Conservation (phyloP, 495 filamentous ascomycete genomes). For the Aspergillus heteromorphus region DNA sequence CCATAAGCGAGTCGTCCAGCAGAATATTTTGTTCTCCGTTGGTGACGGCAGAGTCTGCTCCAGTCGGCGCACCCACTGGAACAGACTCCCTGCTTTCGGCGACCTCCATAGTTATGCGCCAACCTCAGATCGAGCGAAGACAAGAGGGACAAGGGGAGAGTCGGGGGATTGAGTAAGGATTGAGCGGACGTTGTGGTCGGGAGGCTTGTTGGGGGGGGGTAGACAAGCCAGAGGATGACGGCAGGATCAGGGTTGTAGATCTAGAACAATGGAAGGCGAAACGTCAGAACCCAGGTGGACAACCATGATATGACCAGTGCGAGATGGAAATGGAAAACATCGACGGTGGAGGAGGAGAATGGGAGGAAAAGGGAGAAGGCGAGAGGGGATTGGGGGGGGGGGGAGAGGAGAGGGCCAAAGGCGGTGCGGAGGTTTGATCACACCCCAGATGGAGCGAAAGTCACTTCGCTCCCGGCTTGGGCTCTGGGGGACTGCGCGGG, state of each 20-base stretch:
- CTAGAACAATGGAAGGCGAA: slow-evolving; percentile 8
- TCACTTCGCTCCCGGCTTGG: slow-evolving; percentile 19
- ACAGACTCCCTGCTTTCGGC: slow-evolving; percentile 36
- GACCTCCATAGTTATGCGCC: slow-evolving; percentile 34
- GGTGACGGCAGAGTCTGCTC: slow-evolving; percentile 27
- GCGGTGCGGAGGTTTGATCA: slow-evolving; percentile 48
- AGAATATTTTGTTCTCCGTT: slow-evolving; percentile 38
- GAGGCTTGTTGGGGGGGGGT: slow-evolving; percentile 20
- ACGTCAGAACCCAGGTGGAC: slow-evolving; percentile 4
- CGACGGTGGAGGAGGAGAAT: slow-evolving; percentile 10
- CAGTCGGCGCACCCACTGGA: slow-evolving; percentile 31
- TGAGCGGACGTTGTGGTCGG: slow-evolving; percentile 9
- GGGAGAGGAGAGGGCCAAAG: slow-evolving; percentile 23
- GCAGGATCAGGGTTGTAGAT: slow-evolving; percentile 3
- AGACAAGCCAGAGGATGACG: slow-evolving; percentile 1
- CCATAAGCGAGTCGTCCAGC: slow-evolving; percentile 35
- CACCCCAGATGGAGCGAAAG: slow-evolving; percentile 30
- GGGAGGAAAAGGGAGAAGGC: slow-evolving; percentile 16
- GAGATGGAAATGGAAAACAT: slow-evolving; percentile 1
- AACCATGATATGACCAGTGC: neutral
- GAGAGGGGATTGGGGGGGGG: slow-evolving; percentile 18
- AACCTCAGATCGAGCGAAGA: neutral
- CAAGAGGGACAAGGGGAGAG: neutral
- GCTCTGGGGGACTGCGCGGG: slow-evolving; percentile 22
- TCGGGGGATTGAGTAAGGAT: slow-evolving; percentile 3